Conservation (phyloP, 1,284 basidiomycete species). For the Sutorius eximius region DNA sequence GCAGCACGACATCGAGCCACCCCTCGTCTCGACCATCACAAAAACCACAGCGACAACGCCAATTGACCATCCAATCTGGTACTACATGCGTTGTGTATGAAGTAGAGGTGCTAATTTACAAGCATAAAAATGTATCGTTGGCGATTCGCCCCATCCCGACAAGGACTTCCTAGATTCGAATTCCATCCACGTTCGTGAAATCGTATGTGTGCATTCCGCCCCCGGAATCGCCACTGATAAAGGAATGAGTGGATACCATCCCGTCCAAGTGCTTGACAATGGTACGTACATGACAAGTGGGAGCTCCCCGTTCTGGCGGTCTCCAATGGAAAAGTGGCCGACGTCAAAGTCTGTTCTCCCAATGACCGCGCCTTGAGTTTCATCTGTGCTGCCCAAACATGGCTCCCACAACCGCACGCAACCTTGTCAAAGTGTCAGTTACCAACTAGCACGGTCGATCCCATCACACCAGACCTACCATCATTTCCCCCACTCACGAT, state of each 20-base stretch:
- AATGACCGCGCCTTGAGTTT: slow-evolving; percentile 48
- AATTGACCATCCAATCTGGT: neutral
- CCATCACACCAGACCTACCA: slow-evolving; percentile 41
- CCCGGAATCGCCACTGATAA: slow-evolving; percentile 30
- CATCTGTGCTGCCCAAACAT: slow-evolving; percentile 37
- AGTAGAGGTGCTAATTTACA: slow-evolving; percentile 6
- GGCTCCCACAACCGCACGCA: slow-evolving; percentile 69
- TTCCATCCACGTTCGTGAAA: slow-evolving; percentile 26
- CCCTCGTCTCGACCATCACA: neutral
- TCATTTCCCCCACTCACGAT: slow-evolving; percentile 65
- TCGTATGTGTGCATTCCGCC: slow-evolving; percentile 35
- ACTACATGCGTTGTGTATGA: slow-evolving; percentile 4
- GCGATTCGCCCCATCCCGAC: neutral
- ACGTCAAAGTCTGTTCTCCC: slow-evolving; percentile 57
- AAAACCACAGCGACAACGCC: neutral
- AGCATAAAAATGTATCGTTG: slow-evolving; percentile 6
- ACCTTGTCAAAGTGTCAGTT: slow-evolving; percentile 40
- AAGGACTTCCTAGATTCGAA: slow-evolving; percentile 14
- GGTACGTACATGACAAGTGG: slow-evolving; percentile 60
- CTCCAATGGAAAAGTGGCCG: slow-evolving; percentile 58
- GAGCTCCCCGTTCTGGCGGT: slow-evolving; percentile 50
- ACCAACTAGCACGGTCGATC: neutral
- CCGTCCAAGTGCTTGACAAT: too few species aligned
- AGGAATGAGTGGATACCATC: slow-evolving; percentile 10
- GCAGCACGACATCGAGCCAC: neutral